Evolutionary conservation across 352 stramenopile genomes (phyloP), one percentile per base, ranked within the genome.

Genomic region (Globisporangium lucens): DNA sequence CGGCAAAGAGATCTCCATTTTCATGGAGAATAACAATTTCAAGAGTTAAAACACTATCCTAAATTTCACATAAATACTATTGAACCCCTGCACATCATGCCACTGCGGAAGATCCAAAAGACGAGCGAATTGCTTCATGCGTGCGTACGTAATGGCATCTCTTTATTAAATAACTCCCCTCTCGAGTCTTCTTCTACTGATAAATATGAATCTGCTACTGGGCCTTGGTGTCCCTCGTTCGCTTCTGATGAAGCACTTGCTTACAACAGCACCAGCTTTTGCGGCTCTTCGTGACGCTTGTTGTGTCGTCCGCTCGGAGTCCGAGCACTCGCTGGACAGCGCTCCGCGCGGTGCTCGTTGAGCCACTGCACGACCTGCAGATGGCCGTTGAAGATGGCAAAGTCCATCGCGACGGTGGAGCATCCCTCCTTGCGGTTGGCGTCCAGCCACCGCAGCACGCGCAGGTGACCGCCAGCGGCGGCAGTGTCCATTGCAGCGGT

Each of bases 401-500:
- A 68, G 56, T 71, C 55, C 51, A 71, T 68, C 24, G 66, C 66
- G 22, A 69, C 65, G 29, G 61, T 73, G 17, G 67, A 60, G 33
- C 79, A 91, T 29, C 80, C 84, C 71, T 92, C 82, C 1, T 66
- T 75, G 17, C 84, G 79, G 56, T 90, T 75, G 22, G 66, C 55
- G 61, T 84, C 77, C 20, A 92, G 71, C 73, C 82, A 92, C 38
- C 72, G 68, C 29, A 92, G 75, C 9, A 86, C 76, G 0, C 75
- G 63, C 58, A 91, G 73, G 46, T 85, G 76, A 13, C 83, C 85
- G 47, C 79, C 74, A 1, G 72, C 77, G 0, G 84, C 82, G 17
- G 82, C 82, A 30, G 72, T 83, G 43, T 92, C 79, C 72, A 92
- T 92, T 3, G 82, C 84, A 13, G 76, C 67, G 8, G 75, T 89